Evolutionary conservation across 2,329 filamentous ascomycete species (phyloP).

Genomic region (Cercospora canescens): DNA sequence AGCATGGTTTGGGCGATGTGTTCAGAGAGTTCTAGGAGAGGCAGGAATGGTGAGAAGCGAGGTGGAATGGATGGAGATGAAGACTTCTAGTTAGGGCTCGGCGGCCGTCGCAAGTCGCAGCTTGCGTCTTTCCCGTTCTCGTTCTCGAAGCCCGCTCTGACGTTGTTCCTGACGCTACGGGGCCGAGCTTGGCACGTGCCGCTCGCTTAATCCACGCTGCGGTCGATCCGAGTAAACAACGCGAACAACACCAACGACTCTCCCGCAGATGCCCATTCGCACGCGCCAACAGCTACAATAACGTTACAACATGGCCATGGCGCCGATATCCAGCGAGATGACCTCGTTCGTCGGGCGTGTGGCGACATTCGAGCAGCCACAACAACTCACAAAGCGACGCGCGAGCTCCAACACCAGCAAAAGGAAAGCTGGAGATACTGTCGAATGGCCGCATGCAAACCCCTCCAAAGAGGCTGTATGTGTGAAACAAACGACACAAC

Average conservation of each 20-base stretch:
- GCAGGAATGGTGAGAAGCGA: neutral
- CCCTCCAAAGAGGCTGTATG: slow-evolving; percentile 66
- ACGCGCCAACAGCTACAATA: slow-evolving; percentile 7
- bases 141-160: slow-evolving; percentile 5
- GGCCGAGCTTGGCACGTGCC: slow-evolving; percentile 1
- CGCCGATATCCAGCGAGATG: slow-evolving; percentile 46
- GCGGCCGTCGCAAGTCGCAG: neutral
- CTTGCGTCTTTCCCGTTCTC: neutral
- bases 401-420: slow-evolving; percentile 59
- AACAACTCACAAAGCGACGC: slow-evolving; percentile 67
- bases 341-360: slow-evolving; percentile 74
- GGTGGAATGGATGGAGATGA: neutral
- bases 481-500: slow-evolving; percentile 16
- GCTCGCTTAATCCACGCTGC: neutral
- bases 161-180: slow-evolving; percentile 4
- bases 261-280: neutral
- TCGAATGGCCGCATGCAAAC: slow-evolving; percentile 73
- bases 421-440: slow-evolving; percentile 55
- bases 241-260: slow-evolving; percentile 1
- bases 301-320: slow-evolving; percentile 29
- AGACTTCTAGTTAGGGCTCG: neutral
- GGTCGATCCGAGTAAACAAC: slow-evolving; percentile 5
- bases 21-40: slow-evolving; percentile 7
- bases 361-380: slow-evolving; percentile 71
- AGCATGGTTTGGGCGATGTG: slow-evolving; percentile 1